Conservation (phyloP, 768 basidiomycete species). For the Dacryopinax spathularia region DNA sequence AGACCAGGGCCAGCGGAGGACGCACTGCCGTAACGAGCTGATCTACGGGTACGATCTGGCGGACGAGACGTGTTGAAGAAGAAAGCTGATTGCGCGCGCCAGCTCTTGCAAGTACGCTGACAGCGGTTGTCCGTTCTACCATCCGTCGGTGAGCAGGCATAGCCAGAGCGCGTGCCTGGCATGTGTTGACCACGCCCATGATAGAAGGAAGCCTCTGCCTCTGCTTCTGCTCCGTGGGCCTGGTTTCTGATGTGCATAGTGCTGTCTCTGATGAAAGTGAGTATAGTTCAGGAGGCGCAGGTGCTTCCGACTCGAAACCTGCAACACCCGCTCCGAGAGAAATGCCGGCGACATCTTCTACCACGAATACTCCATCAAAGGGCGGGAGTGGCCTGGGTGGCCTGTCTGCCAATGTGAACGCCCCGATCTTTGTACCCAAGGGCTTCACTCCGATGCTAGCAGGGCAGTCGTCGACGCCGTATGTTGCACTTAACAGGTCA, state of each 20-base stretch:
- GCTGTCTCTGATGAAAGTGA: background rate
- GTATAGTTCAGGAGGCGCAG: background rate
- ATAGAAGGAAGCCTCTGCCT: background rate
- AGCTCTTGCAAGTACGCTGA: constrained; percentile 78
- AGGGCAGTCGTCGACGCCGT: constrained; percentile 13
- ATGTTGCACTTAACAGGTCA: background rate
- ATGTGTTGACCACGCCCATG: background rate
- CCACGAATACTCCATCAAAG: background rate
- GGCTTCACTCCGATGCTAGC: constrained; percentile 18
- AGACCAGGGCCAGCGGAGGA: constrained; percentile 22
- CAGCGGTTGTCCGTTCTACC: constrained; percentile 72
- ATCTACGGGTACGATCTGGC: constrained; percentile 58
- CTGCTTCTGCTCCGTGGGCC: background rate
- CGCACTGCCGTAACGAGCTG: constrained; percentile 79
- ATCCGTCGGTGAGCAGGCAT: constrained; percentile 45
- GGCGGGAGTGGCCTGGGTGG: background rate
- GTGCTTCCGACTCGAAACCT: background rate
- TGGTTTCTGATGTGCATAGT: background rate
- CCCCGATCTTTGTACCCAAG: constrained; percentile 75
- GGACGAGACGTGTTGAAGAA: background rate
- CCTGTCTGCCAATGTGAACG: constrained; percentile 36
- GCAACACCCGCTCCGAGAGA: constrained; percentile 2
- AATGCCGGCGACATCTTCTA: background rate
- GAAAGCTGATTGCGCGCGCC: constrained; percentile 12
- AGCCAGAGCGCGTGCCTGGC: background rate